Evolutionary conservation across 2,329 filamentous ascomycete species (phyloP), one percentile per base, ranked within the genome.

Genomic region (Arthrocladium fulminans): DNA sequence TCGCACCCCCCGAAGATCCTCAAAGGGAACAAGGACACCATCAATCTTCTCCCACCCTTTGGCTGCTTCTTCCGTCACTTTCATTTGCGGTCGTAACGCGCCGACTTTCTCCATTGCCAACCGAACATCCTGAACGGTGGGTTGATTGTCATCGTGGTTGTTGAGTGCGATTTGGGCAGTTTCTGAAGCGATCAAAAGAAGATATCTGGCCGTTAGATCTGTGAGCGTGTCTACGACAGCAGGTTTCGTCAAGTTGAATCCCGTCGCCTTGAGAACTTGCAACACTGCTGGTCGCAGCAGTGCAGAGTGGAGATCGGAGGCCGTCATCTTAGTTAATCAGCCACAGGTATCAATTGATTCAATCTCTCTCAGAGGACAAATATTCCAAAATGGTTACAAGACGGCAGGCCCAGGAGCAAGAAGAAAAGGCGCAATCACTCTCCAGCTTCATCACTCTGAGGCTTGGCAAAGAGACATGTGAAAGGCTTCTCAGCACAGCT

Each of bases 201-300:
- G 71, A 66, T 96, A 94, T 56, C 86, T 81, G 37, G 83, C 85
- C 0, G 88, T 83, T 6, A 97, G 75, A 66, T 96, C 88, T 12
- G 88, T 86, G n/a, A 96, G 66, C 8, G 86, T 83, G 68, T 97
- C 89, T 49, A 96, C 74, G 5, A 94, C 88, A 2, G 84, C 83
- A 1, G 87, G 83, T 47, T 81, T 81, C 44, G 88, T 86, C 35
- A 83, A 76, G 64, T 94, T 86, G 70, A 94, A 97, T 63, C 90
- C 90, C 20, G 88, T 84, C 24, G 89, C 87, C 61, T 90, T 88
- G 45, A 97, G 80, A 60, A 94, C 90, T 67, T 96, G 88, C 50
- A 97, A 80, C 52, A 96, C 80, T 41, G 83, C 83, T 1, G 90
- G 90, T 35, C 88, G 87, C 49, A 97, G 76, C 54, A 95, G 82